Percentiles rank a stretch among this genome's conserved stretches.
These are phyloP conservation scores for Zancudomyces culisetae DNA, from an alignment of 371 early-diverging fungal species.

Conservation along the genomic window DNA sequence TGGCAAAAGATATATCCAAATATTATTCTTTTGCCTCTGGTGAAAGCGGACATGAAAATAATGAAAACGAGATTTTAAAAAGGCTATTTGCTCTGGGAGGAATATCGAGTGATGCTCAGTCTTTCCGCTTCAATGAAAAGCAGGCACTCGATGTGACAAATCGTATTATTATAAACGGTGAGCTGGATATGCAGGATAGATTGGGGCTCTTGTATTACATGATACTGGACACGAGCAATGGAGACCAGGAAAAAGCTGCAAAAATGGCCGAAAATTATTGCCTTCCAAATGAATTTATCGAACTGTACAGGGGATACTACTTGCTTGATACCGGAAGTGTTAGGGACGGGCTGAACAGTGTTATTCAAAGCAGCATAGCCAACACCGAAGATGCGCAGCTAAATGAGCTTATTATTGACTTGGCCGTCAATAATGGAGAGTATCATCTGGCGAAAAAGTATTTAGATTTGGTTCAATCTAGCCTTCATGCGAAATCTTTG, in stretches of 20 bases:
- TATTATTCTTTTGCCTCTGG: too few relatives aligned
- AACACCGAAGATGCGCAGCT: slow-evolving; percentile 24
- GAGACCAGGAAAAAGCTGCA: too few relatives aligned
- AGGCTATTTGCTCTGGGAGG: too few relatives aligned
- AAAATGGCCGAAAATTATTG: slow-evolving; percentile 8
- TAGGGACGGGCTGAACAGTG: background rate
- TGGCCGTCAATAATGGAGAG: slow-evolving; percentile 7
- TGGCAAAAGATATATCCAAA: too few relatives aligned
- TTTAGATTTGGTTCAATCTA: slow-evolving; percentile 10
- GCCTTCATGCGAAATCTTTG: slow-evolving; percentile 10
- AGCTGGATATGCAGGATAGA: too few relatives aligned
- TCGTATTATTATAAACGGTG: too few relatives aligned
- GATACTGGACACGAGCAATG: slow-evolving; percentile 16
- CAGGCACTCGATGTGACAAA: too few relatives aligned
- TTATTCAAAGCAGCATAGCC: too few relatives aligned
- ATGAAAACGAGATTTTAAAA: too few relatives aligned
- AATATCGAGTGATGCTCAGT: too few relatives aligned
- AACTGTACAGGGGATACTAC: slow-evolving; percentile 22
- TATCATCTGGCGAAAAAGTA: slow-evolving; percentile 11
- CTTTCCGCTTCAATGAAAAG: too few relatives aligned
- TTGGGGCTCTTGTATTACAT: slow-evolving; percentile 18
- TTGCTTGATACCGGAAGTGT: slow-evolving; percentile 18
- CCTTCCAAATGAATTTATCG: slow-evolving; percentile 19
- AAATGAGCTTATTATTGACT: slow-evolving; percentile 15
- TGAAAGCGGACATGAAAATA: too few relatives aligned